Percentiles rank a stretch among this genome's conserved stretches.
Conservation (phyloP, 228 moss, liverwort and hornwort species). For the Sphagnum magellanicum region DNA sequence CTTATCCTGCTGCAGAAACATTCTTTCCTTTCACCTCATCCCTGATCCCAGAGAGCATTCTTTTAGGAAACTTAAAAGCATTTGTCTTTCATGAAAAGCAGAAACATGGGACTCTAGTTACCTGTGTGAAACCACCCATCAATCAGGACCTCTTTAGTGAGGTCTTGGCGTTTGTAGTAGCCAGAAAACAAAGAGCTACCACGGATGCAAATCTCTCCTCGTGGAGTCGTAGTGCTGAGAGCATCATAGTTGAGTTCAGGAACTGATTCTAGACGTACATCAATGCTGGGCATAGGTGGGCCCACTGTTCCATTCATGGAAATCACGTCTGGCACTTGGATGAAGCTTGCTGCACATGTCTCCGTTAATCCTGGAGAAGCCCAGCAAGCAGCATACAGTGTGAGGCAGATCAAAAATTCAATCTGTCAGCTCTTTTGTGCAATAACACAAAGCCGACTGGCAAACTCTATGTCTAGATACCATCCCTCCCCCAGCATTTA, state of each 20-base stretch:
- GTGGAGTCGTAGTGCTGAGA: constrained; percentile 16
- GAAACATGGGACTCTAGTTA: neutral
- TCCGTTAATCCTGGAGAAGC: constrained; percentile 35
- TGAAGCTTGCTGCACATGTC: constrained; percentile 49
- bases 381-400: neutral
- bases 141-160: constrained; percentile 33
- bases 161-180: constrained; percentile 43
- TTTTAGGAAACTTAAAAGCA: no score
- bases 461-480: no score
- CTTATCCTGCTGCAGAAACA: no score
- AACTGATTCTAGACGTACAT: constrained; percentile 46
- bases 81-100: no score
- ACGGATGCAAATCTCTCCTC: constrained; percentile 49
- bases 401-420: neutral
- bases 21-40: no score
- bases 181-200: constrained; percentile 43
- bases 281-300: constrained; percentile 41
- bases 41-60: no score
- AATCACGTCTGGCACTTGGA: constrained; percentile 36
- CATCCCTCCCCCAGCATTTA: no score
- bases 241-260: constrained; percentile 60
- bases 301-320: constrained; percentile 46
- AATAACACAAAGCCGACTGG: no score
- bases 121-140: constrained; percentile 62
- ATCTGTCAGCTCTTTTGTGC: no score